Evolutionary conservation across 176 grass and related monocot genomes (phyloP), one percentile per base, ranked within the genome.

Genomic region (Raddia guianensis): DNA sequence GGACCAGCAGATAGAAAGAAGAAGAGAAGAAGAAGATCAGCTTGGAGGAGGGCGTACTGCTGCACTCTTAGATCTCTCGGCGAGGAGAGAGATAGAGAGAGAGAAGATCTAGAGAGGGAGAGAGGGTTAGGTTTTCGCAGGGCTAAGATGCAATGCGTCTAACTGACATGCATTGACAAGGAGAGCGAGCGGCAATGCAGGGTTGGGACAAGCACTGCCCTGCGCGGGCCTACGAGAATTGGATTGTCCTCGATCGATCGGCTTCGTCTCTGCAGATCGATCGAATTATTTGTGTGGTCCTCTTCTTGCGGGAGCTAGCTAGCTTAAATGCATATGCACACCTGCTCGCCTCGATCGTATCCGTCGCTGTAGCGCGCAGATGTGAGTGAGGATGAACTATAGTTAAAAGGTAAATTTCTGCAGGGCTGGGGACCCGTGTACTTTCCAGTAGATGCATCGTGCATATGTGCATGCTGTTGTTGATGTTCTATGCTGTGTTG

Each of bases 271-370:
- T 69, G 75, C 72, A 53, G 54, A 66, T 34, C 60, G 44, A 48
- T 66, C 60, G 59, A 72, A 70, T 76, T 65, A 63, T 71, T 13
- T 43, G 77, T 43, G 82, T 85, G 82, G 82, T 89, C 87, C 87
- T 85, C 62, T 12, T 69, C 53, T 12, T 7, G 16, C 14, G 5
- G 8, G 13, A 18, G 48, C 13, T 66, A 18, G 33, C 63, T 50
- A 49, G 69, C 21, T 27, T 5, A 9, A 46, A 60, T 49, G 64
- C 18, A n/a, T 48, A 9, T 27, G 64, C 18, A n/a, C 55, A 6
- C 18, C 77, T 74, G 44, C 35, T 56, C 76, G 74, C 51, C 42
- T 67, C 37, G 3, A 40, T 40, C 32, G 0, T 52, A 58, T 49
- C 16, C 68, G 68, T 18, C 72, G 60, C 60, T 14, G 7, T 13